Percentiles rank a stretch among this genome's conserved stretches.
These are phyloP conservation scores for Trametes maxima DNA, from an alignment of 768 basidiomycete species.

Conservation along the genomic window DNA sequence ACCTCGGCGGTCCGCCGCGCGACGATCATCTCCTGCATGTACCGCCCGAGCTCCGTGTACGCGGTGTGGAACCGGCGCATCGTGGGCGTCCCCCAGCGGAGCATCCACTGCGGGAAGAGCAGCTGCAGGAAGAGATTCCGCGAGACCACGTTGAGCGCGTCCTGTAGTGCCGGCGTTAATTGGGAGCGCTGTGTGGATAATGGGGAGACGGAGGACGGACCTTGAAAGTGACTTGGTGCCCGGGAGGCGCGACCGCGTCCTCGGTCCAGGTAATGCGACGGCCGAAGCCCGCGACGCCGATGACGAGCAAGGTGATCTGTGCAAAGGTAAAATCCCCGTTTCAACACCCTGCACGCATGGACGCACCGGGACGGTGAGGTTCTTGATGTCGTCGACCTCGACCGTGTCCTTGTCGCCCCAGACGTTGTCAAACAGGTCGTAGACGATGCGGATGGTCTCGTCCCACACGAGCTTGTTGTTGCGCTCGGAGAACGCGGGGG, in stretches of 20 bases:
- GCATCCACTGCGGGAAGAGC: slow-evolving; percentile 31
- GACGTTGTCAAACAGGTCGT: slow-evolving; percentile 40
- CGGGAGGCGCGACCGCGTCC: slow-evolving; percentile 41
- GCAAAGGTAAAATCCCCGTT: background rate
- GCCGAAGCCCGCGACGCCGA: slow-evolving; percentile 59
- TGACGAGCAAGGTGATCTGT: slow-evolving; percentile 58
- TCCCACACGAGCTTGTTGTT: slow-evolving; percentile 38
- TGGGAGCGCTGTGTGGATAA: no score
- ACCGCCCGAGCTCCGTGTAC: slow-evolving; percentile 35
- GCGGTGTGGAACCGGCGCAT: slow-evolving; percentile 28
- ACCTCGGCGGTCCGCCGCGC: slow-evolving; percentile 40
- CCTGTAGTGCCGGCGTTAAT: slow-evolving; percentile 11
- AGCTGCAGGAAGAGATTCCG: slow-evolving; percentile 30
- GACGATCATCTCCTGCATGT: slow-evolving; percentile 58
- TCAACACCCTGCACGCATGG: background rate
- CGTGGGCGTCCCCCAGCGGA: slow-evolving; percentile 25
- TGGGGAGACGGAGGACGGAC: slow-evolving; percentile 3
- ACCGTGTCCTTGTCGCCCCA: slow-evolving; percentile 48
- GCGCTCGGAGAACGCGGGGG: slow-evolving; percentile 65
- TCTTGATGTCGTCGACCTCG: slow-evolving; percentile 45
- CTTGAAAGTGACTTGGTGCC: slow-evolving; percentile 42
- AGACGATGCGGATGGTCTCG: slow-evolving; percentile 34
- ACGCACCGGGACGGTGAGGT: slow-evolving; percentile 54
- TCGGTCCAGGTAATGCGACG: slow-evolving; percentile 52
- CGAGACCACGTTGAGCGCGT: slow-evolving; percentile 35